A percentile compares a stretch with the other conserved stretches of the same genome.
These are phyloP conservation scores for Aquilaria yunnanensis DNA, from an alignment of 345 rosid species.

Conservation along the genomic window DNA sequence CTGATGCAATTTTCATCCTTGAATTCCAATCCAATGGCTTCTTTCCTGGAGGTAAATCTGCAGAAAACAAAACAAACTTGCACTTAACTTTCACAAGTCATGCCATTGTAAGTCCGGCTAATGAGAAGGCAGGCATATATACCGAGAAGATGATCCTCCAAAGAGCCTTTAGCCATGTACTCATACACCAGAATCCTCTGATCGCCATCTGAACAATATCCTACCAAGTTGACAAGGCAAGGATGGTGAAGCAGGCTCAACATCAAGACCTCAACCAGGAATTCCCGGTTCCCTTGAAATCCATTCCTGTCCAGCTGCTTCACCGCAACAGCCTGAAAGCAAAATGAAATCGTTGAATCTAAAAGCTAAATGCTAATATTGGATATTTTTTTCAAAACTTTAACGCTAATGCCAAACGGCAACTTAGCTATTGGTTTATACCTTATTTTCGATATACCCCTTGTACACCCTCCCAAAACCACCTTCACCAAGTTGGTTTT, in stretches of 20 bases:
- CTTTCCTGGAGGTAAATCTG: constrained; percentile 36
- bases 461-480: constrained; percentile 95
- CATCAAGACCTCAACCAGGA: constrained; percentile 73
- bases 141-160: constrained; percentile 83
- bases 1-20: constrained; percentile 65
- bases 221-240: constrained; percentile 65
- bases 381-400: not conserved
- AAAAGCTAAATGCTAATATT: no score
- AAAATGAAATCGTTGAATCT: not conserved
- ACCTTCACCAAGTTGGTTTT: constrained; percentile 79
- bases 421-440: constrained; percentile 9
- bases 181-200: constrained; percentile 73
- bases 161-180: constrained; percentile 60
- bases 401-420: no score
- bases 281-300: constrained; percentile 78
- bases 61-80: constrained; percentile 1
- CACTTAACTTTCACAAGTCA: not conserved
- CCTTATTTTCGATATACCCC: constrained; percentile 51
- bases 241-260: constrained; percentile 63
- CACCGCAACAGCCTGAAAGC: constrained; percentile 55
- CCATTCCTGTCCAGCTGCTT: constrained; percentile 88
- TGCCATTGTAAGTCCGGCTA: no score
- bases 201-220: constrained; percentile 80
- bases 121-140: constrained; percentile 6
- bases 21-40: constrained; percentile 65